Conservation (phyloP, 352 stramenopile species). For the Phytophthora niederhauseri region DNA sequence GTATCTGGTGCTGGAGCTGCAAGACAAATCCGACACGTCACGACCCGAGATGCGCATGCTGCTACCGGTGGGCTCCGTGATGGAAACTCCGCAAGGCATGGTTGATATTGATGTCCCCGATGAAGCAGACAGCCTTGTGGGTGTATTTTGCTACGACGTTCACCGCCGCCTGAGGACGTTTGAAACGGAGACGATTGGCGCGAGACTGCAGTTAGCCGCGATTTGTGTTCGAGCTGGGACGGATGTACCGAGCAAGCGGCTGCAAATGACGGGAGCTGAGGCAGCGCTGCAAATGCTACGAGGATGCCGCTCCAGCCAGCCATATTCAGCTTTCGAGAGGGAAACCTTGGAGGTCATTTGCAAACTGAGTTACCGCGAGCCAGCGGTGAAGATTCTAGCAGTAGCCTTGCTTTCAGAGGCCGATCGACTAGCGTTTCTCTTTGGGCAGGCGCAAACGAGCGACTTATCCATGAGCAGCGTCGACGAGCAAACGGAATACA, state of each 20-base stretch:
- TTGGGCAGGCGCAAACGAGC: conserved; percentile 6
- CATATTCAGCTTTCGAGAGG: conserved; percentile 38
- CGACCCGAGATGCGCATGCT: conserved; percentile 36
- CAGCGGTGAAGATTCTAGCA: conserved; percentile 46
- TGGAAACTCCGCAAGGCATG: conserved; percentile 9
- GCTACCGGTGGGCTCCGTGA: conserved; percentile 39
- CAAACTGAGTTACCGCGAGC: conserved; percentile 43
- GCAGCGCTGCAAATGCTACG: conserved; percentile 47
- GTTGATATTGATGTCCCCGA: conserved; percentile 31
- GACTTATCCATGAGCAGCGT: conserved; percentile 3
- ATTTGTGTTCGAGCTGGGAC: conserved; percentile 39
- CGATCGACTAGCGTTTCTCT: conserved; percentile 43
- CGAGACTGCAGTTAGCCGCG: conserved; percentile 45
- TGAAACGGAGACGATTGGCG: conserved; percentile 41
- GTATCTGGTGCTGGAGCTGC: conserved; percentile 42
- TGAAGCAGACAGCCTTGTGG: conserved; percentile 19
- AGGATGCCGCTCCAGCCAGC: conserved; percentile 41
- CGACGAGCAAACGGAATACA: conserved; percentile 27
- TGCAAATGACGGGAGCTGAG: conserved; percentile 58
- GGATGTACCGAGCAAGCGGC: conserved; percentile 32
- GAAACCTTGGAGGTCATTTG: conserved; percentile 30
- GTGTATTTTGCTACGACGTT: conserved; percentile 32
- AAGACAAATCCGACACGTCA: conserved; percentile 18
- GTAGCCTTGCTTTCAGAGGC: conserved; percentile 34
- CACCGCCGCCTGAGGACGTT: conserved; percentile 43